Evolutionary conservation across 2,329 filamentous ascomycete genomes (phyloP), one percentile per base, ranked within the genome.

Genomic region (Fusarium keratoplasticum): DNA sequence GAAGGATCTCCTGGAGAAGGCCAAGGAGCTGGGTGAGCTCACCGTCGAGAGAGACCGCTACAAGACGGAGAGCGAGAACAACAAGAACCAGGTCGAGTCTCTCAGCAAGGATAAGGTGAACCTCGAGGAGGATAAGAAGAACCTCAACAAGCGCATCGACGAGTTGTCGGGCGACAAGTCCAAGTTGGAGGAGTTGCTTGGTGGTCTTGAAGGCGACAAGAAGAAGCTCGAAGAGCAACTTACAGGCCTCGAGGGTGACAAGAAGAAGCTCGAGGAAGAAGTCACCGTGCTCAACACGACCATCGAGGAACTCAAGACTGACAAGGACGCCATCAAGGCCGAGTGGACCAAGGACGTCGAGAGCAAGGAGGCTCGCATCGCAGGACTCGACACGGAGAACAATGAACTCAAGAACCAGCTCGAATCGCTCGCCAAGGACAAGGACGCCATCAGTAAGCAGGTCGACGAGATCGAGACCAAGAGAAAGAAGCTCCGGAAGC

Each of bases 401-500:
- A 66, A 36, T 40, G 69, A 73, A n/a, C 77, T 79, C 31, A 78
- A 77, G 55, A 70, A 61, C 29, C 69, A 72, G 57, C 67, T 79
- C 35, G 77, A 79, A 14, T 66, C 67, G 20, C 64, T 79, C 20
- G 52, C 71, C 31, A 73, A 77, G 64, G 77, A 78, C 57, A 78
- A 79, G 64, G 71, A 78, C 4, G 65, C 74, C 3, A 62, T 77
- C n/a, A 52, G 61, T 4, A 69, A 72, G 44, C 60, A 78, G 40
- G 57, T 79, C 0, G 69, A 73, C 11, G 77, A 78, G 9, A 61
- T 79, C 5, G 73, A 79, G 57, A 29, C 47, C 5, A 76, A 78
- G 72, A 65, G 72, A 20, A 77, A 72, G 67, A 75, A 76, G 58
- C 58, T 79, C 29, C 76, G 77, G 72, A 77, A 76, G 69, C 73